phyloP scores from a whole-genome alignment of 116 monocot species.

The Posidonia oceanica region DNA sequence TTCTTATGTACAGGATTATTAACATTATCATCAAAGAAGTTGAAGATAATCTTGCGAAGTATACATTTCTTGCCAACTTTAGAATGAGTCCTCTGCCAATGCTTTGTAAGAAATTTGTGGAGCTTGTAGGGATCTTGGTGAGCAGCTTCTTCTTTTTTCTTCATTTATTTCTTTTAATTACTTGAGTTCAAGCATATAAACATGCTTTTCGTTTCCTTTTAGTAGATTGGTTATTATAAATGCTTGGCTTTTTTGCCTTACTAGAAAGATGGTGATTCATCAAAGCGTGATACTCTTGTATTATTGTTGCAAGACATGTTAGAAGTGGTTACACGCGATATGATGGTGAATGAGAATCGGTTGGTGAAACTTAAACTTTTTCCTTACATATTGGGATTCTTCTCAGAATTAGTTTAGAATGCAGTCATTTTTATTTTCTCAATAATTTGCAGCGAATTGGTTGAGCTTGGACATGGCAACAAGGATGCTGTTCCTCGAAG shows the following conservation, averaged over 20 bases:
- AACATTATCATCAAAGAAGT: slow-evolving; percentile 90
- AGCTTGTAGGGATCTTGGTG: slow-evolving; percentile 88
- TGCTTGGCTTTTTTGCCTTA: slow-evolving; percentile 4
- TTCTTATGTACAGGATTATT: slow-evolving; percentile 49
- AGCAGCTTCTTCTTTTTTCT: slow-evolving; percentile 10
- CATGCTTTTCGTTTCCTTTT: not conserved
- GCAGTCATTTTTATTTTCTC: not conserved
- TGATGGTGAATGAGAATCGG: slow-evolving; percentile 96
- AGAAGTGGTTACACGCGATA: slow-evolving; percentile 95
- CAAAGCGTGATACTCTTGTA: slow-evolving; percentile 66
- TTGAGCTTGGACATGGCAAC: slow-evolving; percentile 87
- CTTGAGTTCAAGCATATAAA: not conserved
- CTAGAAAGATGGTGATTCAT: slow-evolving; percentile 87
- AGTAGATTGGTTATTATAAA: not conserved
- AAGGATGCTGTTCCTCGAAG: slow-evolving; percentile 76
- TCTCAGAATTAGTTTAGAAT: not conserved
- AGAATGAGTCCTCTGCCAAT: slow-evolving; percentile 72
- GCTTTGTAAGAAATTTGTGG: slow-evolving; percentile 78
- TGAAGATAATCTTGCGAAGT: slow-evolving; percentile 67
- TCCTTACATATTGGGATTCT: not conserved
- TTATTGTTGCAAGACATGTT: slow-evolving; percentile 95
- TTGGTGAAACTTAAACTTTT: slow-evolving; percentile 22
- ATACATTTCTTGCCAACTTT: slow-evolving; percentile 81
- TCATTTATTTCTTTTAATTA: not conserved
- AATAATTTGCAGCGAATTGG: slow-evolving; percentile 54